Conservation (phyloP, 2,329 filamentous ascomycete genomes). For the Talaromyces verruculosus region DNA sequence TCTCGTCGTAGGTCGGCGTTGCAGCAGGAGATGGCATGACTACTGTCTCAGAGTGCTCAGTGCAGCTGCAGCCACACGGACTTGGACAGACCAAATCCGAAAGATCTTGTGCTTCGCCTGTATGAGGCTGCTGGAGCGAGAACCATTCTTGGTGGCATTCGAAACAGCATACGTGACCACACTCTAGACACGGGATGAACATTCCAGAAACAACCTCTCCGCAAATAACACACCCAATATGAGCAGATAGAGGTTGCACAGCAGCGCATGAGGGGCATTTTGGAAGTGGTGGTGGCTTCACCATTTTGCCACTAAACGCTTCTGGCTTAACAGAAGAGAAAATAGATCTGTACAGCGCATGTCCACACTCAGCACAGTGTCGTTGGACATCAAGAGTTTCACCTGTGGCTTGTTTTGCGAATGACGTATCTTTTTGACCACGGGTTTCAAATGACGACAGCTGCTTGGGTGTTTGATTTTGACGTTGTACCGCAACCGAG, state of each 20-base stretch:
- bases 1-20: slow-evolving; percentile 17
- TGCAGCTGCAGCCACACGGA: slow-evolving; percentile 51
- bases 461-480: slow-evolving; percentile 24
- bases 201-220: slow-evolving; percentile 45
- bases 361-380: slow-evolving; percentile 45
- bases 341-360: slow-evolving; percentile 38
- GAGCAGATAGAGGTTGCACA: slow-evolving; percentile 34
- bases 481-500: slow-evolving; percentile 26
- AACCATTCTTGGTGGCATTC: slow-evolving; percentile 48
- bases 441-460: slow-evolving; percentile 28
- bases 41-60: slow-evolving; percentile 32
- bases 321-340: slow-evolving; percentile 30
- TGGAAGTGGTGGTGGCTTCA: slow-evolving; percentile 23
- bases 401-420: slow-evolving; percentile 8
- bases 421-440: slow-evolving; percentile 20
- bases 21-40: slow-evolving; percentile 12
- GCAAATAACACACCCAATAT: slow-evolving; percentile 48
- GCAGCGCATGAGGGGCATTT: slow-evolving; percentile 41
- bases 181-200: slow-evolving; percentile 48
- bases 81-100: slow-evolving; percentile 40
- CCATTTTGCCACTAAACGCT: slow-evolving; percentile 28
- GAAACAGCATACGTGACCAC: slow-evolving; percentile 50
- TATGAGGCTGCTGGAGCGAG: slow-evolving; percentile 23
- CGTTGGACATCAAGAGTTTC: slow-evolving; percentile 42
- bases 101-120: not conserved